Evolutionary conservation across 768 basidiomycete genomes (phyloP).

Genomic region (Lyophyllum decastes): DNA sequence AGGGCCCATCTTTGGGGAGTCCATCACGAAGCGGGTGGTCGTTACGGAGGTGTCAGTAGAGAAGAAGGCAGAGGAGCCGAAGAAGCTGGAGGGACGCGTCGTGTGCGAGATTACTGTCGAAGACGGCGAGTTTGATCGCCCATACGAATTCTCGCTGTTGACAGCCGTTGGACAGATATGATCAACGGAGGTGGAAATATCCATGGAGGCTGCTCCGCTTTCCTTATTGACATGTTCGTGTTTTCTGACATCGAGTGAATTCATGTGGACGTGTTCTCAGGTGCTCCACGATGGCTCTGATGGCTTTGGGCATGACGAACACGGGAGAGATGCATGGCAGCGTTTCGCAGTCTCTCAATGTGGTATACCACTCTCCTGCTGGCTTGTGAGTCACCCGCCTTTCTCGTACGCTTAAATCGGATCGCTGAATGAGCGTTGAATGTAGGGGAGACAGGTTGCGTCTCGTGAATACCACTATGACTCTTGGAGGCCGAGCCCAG

Average conservation of each 20-base stretch:
- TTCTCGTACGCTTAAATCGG: neutral
- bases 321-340: constrained; percentile 23
- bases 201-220: constrained; percentile 58
- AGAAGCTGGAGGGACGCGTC: constrained; percentile 43
- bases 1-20: constrained; percentile 19
- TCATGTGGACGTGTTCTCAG: constrained; percentile 25
- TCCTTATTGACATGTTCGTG: constrained; percentile 53
- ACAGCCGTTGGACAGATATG: constrained; percentile 44
- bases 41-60: constrained; percentile 44
- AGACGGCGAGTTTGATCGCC: constrained; percentile 32
- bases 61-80: constrained; percentile 45
- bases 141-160: neutral
- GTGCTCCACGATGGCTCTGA: constrained; percentile 51
- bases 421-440: neutral
- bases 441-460: constrained; percentile 50
- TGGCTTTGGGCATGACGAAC: constrained; percentile 30
- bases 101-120: constrained; percentile 44
- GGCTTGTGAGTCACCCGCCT: constrained; percentile 32
- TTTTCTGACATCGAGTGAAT: neutral
- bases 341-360: constrained; percentile 54
- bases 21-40: constrained; percentile 19
- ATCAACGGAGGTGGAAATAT: constrained; percentile 46
- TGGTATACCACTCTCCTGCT: constrained; percentile 62
- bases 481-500: constrained; percentile 45
- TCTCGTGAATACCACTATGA: constrained; percentile 53